Conservation (phyloP, 1,284 basidiomycete species). For the Heterobasidion annosum region DNA sequence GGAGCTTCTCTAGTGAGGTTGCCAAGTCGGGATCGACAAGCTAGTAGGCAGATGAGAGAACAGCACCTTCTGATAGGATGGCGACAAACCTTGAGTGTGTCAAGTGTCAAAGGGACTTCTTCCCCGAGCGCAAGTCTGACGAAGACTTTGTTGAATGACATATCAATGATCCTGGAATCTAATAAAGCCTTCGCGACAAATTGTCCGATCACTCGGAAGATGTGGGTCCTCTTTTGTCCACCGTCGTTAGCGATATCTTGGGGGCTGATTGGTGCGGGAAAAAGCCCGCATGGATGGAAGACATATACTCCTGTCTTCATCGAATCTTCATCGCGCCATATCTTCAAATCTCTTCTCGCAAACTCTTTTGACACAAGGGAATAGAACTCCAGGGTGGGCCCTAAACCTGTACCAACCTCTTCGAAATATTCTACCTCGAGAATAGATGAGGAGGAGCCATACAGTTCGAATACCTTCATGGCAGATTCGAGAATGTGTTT, state of each 20-base stretch:
- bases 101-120: slow-evolving; percentile 74
- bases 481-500: slow-evolving; percentile 95
- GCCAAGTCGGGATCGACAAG: slow-evolving; percentile 81
- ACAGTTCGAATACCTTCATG: slow-evolving; percentile 95
- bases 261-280: slow-evolving; percentile 74
- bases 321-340: slow-evolving; percentile 86
- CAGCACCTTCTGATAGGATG: neutral
- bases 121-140: slow-evolving; percentile 83
- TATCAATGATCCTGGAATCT: slow-evolving; percentile 95
- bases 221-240: slow-evolving; percentile 70
- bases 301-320: slow-evolving; percentile 61
- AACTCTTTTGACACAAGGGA: slow-evolving; percentile 91
- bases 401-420: slow-evolving; percentile 96
- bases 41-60: slow-evolving; percentile 23
- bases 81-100: slow-evolving; percentile 65
- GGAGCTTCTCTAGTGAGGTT: slow-evolving; percentile 77
- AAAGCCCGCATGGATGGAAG: slow-evolving; percentile 77
- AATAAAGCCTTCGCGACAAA: slow-evolving; percentile 98
- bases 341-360: slow-evolving; percentile 75
- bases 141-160: slow-evolving; percentile 91
- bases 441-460: slow-evolving; percentile 87
- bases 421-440: slow-evolving; percentile 99
- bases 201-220: slow-evolving; percentile 88
- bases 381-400: slow-evolving; percentile 98
- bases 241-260: slow-evolving; percentile 60